Percentiles rank a stretch among this genome's conserved stretches.
phyloP scores from a whole-genome alignment of 352 stramenopile species.

The Phytophthora palmivora region DNA sequence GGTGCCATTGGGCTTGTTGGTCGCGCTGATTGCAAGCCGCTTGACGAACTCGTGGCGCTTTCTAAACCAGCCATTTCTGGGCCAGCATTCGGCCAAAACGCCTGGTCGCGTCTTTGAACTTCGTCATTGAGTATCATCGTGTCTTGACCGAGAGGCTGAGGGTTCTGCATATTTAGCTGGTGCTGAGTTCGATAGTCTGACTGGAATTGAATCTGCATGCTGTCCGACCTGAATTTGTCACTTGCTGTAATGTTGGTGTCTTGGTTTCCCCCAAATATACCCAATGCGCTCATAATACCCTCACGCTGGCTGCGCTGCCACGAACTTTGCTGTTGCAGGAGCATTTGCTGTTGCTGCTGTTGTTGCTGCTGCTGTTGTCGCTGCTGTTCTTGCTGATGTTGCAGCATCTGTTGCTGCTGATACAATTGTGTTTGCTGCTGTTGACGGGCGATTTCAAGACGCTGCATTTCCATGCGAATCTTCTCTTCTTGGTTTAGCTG shows the following conservation, averaged over 20 bases:
- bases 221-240: conserved; percentile 41
- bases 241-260: conserved; percentile 27
- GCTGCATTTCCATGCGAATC: conserved; percentile 85
- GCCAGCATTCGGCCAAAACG: conserved; percentile 37
- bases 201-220: conserved; percentile 59
- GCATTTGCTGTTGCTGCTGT: conserved; percentile 74
- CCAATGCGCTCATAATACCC: conserved; percentile 79
- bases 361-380: conserved; percentile 77
- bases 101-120: conserved; percentile 31
- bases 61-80: conserved; percentile 31
- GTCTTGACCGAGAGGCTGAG: conserved; percentile 28
- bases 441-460: conserved; percentile 74
- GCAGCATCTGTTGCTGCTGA: conserved; percentile 71
- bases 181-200: conserved; percentile 58
- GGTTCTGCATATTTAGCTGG: conserved; percentile 36
- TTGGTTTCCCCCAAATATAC: conserved; percentile 65
- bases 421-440: conserved; percentile 68
- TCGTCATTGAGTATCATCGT: conserved; percentile 44
- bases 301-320: conserved; percentile 81
- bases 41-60: conserved; percentile 7
- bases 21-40: conserved; percentile 10
- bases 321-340: conserved; percentile 78
- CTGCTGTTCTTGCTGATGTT: conserved; percentile 71
- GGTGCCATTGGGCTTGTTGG: conserved; percentile 20
- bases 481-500: conserved; percentile 67